A percentile compares a stretch with the other conserved stretches of the same genome.
Evolutionary conservation across 2,329 filamentous ascomycete genomes (phyloP).

Genomic region (Grosmannia clavigera): DNA sequence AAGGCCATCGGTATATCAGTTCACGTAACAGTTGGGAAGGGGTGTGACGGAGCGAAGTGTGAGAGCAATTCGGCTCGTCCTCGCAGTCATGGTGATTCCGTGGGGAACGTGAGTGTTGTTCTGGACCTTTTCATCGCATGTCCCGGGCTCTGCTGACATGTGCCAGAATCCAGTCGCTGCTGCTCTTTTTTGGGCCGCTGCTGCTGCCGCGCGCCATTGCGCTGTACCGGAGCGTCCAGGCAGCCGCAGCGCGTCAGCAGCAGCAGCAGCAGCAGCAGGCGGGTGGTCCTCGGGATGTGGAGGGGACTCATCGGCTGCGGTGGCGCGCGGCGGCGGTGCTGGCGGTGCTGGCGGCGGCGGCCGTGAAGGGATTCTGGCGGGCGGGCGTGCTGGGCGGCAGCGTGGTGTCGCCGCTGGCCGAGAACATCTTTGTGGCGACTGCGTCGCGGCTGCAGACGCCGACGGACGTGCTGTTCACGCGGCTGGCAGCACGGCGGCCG

Average conservation of each 20-base stretch:
- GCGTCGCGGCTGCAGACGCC: conserved; percentile 74
- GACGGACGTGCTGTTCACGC: conserved; percentile 72
- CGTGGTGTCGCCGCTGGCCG: conserved; percentile 21
- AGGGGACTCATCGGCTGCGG: conserved; percentile 21
- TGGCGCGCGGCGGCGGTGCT: conserved; percentile 49
- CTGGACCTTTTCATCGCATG: background rate
- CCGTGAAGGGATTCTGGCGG: background rate
- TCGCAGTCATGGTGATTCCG: conserved; percentile 22
- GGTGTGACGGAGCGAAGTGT: too few relatives aligned
- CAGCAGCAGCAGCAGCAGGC: conserved; percentile 24
- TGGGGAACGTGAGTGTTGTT: conserved; percentile 33
- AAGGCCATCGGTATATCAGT: background rate
- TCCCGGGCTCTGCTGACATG: background rate
- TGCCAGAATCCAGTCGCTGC: conserved; percentile 32
- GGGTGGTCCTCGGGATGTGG: background rate
- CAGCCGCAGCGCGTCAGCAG: conserved; percentile 28
- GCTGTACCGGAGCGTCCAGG: conserved; percentile 47
- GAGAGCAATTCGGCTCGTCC: background rate
- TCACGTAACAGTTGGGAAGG: background rate
- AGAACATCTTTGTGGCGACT: conserved; percentile 72
- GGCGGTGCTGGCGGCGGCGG: conserved; percentile 21
- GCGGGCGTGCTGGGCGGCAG: background rate
- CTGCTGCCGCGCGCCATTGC: conserved; percentile 53
- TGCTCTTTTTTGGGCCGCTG: conserved; percentile 57
- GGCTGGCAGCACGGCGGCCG: conserved; percentile 44